Evolutionary conservation across 129 eudicot species (phyloP).

Genomic region (Lactuca sativa): DNA sequence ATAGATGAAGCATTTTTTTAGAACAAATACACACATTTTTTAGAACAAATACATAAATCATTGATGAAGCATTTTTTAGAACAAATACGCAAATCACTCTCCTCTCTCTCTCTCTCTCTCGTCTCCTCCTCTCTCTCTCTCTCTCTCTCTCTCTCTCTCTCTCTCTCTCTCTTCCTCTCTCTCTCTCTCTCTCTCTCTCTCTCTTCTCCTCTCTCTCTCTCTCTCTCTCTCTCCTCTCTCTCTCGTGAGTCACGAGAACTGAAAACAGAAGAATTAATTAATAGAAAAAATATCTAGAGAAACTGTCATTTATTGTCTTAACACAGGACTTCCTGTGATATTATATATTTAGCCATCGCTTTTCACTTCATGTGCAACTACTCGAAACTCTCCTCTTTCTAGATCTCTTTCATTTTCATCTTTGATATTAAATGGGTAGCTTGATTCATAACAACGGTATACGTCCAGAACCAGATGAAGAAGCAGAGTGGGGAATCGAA

Average conservation of each 20-base stretch:
- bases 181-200: no score
- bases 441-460: constrained; percentile 28
- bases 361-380: constrained; percentile 4
- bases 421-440: constrained; percentile 33
- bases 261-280: neutral
- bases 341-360: constrained; percentile 14
- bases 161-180: no score
- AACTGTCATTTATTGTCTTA: constrained; percentile 2
- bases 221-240: neutral
- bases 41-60: no score
- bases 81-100: no score
- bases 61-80: no score
- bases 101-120: no score
- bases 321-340: constrained; percentile 5
- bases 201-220: no score
- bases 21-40: no score
- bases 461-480: constrained; percentile 36
- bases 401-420: constrained; percentile 10
- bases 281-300: constrained; percentile 6
- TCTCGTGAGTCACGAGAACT: neutral
- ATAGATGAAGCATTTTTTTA: no score
- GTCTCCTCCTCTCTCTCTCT: no score
- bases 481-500: constrained; percentile 19
- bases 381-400: neutral
- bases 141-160: no score